Evolutionary conservation across 2,329 filamentous ascomycete species (phyloP).

Genomic region (Hypoxylon sp.): DNA sequence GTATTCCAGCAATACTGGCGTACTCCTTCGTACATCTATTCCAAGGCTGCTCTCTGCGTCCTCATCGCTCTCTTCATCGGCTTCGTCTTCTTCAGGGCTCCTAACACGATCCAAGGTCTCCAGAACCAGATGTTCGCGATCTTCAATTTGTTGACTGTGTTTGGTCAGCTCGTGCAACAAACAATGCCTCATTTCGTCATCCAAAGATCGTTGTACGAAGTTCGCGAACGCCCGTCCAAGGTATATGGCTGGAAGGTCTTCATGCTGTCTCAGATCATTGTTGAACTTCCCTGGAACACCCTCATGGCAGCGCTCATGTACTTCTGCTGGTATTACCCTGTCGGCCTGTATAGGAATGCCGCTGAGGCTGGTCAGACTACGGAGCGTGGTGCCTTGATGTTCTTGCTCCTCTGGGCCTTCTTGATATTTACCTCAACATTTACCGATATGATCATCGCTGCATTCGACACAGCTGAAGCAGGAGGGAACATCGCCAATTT

Average conservation of each 20-base stretch:
- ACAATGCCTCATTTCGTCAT: constrained; percentile 90
- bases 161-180: constrained; percentile 83
- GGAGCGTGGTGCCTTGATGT: constrained; percentile 83
- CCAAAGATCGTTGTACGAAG: constrained; percentile 86
- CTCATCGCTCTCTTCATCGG: constrained; percentile 82
- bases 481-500: constrained; percentile 83
- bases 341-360: constrained; percentile 82
- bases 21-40: constrained; percentile 89
- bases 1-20: constrained; percentile 96
- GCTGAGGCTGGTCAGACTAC: constrained; percentile 70
- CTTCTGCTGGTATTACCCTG: constrained; percentile 88
- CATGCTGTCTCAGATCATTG: constrained; percentile 85
- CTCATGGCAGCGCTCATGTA: constrained; percentile 83
- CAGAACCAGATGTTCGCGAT: constrained; percentile 91
- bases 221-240: constrained; percentile 86
- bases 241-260: constrained; percentile 90
- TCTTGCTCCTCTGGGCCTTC: constrained; percentile 82
- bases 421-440: constrained; percentile 87
- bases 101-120: constrained; percentile 80
- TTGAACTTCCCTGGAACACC: constrained; percentile 88
- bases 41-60: constrained; percentile 79
- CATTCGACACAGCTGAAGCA: constrained; percentile 80
- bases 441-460: constrained; percentile 82
- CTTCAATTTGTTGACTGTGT: constrained; percentile 87
- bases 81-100: constrained; percentile 82